Conservation (phyloP, 2,329 filamentous ascomycete species). For the Lasiodiplodia gonubiensis region DNA sequence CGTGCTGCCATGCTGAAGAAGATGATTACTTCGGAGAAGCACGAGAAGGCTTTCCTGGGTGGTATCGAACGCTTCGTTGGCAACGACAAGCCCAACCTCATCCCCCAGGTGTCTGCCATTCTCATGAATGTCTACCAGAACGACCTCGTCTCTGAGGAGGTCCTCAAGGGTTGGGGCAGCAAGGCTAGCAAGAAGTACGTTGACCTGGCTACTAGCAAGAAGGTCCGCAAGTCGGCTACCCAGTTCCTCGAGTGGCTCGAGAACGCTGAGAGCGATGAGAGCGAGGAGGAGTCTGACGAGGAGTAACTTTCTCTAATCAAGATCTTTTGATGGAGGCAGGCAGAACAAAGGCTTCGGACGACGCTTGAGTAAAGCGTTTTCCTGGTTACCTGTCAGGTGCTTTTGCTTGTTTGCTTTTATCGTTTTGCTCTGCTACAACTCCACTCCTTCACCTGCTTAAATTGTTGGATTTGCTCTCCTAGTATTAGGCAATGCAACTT, state of each 20-base stretch:
- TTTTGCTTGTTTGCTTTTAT: constrained; percentile 13
- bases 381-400: background rate
- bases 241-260: constrained; percentile 94
- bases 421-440: constrained; percentile 17
- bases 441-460: constrained; percentile 9
- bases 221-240: constrained; percentile 93
- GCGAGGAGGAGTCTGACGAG: constrained; percentile 63
- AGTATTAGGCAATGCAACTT: constrained; percentile 15
- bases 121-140: constrained; percentile 89
- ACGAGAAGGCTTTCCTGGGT: constrained; percentile 93
- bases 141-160: constrained; percentile 86
- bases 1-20: constrained; percentile 89
- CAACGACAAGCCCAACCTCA: constrained; percentile 80
- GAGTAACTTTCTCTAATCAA: constrained; percentile 21
- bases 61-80: constrained; percentile 92
- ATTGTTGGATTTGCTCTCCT: constrained; percentile 1
- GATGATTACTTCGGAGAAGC: constrained; percentile 87
- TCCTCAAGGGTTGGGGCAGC: constrained; percentile 86
- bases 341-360: background rate
- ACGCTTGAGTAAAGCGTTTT: constrained; percentile 5
- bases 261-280: constrained; percentile 77
- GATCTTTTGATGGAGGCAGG: background rate
- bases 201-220: constrained; percentile 85
- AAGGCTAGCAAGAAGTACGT: constrained; percentile 99
- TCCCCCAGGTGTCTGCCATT: constrained; percentile 80